phyloP scores from a whole-genome alignment of 2,329 filamentous ascomycete genomes.

The Penicillium olsonii region DNA sequence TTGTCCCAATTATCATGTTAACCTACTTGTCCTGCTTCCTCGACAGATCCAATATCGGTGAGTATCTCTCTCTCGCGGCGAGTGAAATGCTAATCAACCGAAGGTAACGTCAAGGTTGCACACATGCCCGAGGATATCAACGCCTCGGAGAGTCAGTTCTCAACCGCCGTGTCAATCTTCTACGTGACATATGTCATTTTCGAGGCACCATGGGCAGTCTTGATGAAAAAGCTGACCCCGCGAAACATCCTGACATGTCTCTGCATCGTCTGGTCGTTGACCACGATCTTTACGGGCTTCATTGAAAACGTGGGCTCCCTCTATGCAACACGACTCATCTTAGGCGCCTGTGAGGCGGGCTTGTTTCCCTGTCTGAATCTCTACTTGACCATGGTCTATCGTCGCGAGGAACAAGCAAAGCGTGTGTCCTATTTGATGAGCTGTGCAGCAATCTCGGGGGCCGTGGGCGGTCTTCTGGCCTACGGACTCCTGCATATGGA shows the following conservation, averaged over 20 bases:
- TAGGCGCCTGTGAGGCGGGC: constrained; percentile 41
- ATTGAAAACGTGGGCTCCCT: constrained; percentile 44
- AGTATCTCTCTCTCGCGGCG: not conserved
- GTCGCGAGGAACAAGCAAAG: constrained; percentile 44
- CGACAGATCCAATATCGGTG: constrained; percentile 57
- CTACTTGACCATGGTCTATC: constrained; percentile 45
- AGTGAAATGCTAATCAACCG: not conserved
- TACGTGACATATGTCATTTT: constrained; percentile 55
- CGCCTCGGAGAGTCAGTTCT: constrained; percentile 45
- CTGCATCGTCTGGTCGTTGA: constrained; percentile 51
- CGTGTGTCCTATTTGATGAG: constrained; percentile 45
- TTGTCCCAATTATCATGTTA: constrained; percentile 57
- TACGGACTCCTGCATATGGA: constrained; percentile 48
- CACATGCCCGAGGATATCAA: constrained; percentile 51
- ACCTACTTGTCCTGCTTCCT: constrained; percentile 58
- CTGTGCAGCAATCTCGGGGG: constrained; percentile 42
- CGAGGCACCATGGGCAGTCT: constrained; percentile 50
- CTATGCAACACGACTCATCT: constrained; percentile 43
- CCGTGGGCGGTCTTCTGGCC: constrained; percentile 43
- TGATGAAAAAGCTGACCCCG: constrained; percentile 52
- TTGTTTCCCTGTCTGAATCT: constrained; percentile 45
- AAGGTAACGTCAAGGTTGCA: constrained; percentile 51
- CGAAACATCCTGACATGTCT: constrained; percentile 43
- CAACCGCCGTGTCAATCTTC: constrained; percentile 54
- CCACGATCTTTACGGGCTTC: constrained; percentile 52